Evolutionary conservation across 352 stramenopile species (phyloP).

Genomic region (Thalassiosira mediterranea): DNA sequence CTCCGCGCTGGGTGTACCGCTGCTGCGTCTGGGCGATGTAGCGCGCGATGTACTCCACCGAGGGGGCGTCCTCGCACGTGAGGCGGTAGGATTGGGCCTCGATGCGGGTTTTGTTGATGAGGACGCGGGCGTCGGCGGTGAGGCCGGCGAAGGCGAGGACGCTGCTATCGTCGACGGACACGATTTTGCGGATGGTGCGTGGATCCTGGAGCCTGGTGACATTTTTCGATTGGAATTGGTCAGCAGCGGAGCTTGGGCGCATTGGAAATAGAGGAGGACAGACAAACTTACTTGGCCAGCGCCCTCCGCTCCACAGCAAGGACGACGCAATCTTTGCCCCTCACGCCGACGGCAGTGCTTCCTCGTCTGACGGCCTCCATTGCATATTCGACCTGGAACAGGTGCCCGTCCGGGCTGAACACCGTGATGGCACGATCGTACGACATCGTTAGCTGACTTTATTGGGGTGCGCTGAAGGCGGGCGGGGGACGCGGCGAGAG

Average conservation of each 20-base stretch:
- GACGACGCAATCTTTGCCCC: constrained; percentile 94
- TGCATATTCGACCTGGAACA: constrained; percentile 99
- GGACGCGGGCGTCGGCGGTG: constrained; percentile 96
- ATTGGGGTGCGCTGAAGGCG: too few species aligned
- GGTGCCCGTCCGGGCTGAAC: constrained; percentile 98
- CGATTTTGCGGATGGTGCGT: constrained; percentile 98
- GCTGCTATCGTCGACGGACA: constrained; percentile 97
- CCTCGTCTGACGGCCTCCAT: constrained; percentile 99
- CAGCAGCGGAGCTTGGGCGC: too few species aligned
- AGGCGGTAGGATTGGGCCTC: constrained; percentile 98
- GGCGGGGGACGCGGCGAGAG: not conserved
- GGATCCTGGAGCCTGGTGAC: constrained; percentile 91
- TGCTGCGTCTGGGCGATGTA: constrained; percentile 98
- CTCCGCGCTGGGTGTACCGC: constrained; percentile 96
- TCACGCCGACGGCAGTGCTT: constrained; percentile 95
- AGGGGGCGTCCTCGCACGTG: constrained; percentile 87
- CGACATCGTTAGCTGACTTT: constrained; percentile 82
- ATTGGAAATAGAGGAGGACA: constrained; percentile 1
- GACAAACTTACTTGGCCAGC: constrained; percentile 80
- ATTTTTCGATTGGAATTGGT: too few species aligned
- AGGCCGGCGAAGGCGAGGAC: constrained; percentile 98
- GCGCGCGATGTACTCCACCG: constrained; percentile 96
- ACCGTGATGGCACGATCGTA: constrained; percentile 99
- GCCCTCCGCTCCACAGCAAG: constrained; percentile 85
- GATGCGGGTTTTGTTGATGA: constrained; percentile 92